Base-by-base conservation (phyloP, 2,329 filamentous ascomycete species). In the Hysterium pulicare region DNA sequence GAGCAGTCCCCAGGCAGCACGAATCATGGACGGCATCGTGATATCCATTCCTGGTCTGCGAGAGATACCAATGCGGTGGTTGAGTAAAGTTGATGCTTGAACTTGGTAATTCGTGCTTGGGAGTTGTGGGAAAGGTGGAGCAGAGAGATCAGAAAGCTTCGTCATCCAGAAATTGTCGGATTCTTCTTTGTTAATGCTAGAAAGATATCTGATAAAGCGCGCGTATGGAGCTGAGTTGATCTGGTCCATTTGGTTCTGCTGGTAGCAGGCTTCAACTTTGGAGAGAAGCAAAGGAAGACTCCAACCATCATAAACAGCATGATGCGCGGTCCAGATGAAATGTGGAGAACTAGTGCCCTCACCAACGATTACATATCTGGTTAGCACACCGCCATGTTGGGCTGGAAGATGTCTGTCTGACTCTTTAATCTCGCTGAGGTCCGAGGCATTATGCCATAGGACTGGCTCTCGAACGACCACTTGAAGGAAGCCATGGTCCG, bases 1-100 rank as follows among this genome's bases (percentile, higher is more conserved):
- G 2, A 75, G 57, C 31, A 76, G 46, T 2, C 66, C 71, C 73
- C 72, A 76, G 7, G 71, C 68, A 9, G 70, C 66, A 22, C 68
- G 64, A 38, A 76, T 58, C 33, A 68, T 54, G 1, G 62, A 64
- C 17, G 69, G 56, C 42, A 62, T 50, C 2, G 59, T 64, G n/a
- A 63, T 55, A 8, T 59, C 59, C n/a, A 51, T 48, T 10, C 53
- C 52, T 11, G 46, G 23, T 19, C 43, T 48, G 13, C 54, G 54
- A 15, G 44, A 45, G 11, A 62, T 50, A 6, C 46, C 11, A 2
- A 61, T 33, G 11, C 34, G 33, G 40, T 57, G 55, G 15, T 53
- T 34, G 7, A 61, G 32, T 24, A 61, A 58, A 19, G 51, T 52
- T 5, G 58, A 59, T 11, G 60, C 57, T 45, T 59, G 54, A 2